Base-by-base conservation (phyloP, 2,329 filamentous ascomycete species). In the Aspergillus fumigatus region DNA sequence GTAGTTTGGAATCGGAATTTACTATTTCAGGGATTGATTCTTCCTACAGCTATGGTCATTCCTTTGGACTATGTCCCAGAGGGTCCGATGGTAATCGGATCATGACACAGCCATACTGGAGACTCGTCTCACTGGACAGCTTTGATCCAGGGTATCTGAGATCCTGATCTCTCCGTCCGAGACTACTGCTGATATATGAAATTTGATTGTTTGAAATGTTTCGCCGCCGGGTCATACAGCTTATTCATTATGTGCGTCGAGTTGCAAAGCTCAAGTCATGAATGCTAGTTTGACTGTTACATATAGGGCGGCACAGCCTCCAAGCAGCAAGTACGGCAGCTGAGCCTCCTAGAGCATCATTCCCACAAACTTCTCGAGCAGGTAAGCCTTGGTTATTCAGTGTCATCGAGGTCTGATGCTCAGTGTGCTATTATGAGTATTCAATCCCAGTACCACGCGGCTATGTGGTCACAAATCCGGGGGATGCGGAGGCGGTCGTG, bases 401-500 rank as follows among this genome's bases (percentile, higher is more conserved):
- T 27, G 21, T 25, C 3, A 19, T 50, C 25, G 25, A 26, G 2
- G 23, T 21, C 5, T 50, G 41, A 50, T 21, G 32, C 32, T 38
- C 3, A 47, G 5, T 57, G 54, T 23, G 52, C 47, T n/a, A 19
- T 23, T 10, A 25, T 19, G 21, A 70, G 67, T 70, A 63, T 53
- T 50, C 62, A 4, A 63, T 70, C 11, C 67, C 67, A 32, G 66
- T 69, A 10, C 67, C 67, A 6, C 27, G 61, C 11, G 67, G 67
- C 27, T 61, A 59, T 49, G 60, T 69, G 0, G 66, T 69, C 4
- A 56, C 49, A 6, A 67, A 43, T 29, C 58, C 67, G 1, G 53
- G 62, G 40, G 59, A 65, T 48, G 67, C 67, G 8, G 58, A 55
- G 26, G 47, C 59, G n/a, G 64, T 68, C 1, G 67, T 69, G n/a